Base-by-base conservation (phyloP, 2,329 filamentous ascomycete genomes). In the Hypoxylon sp. region DNA sequence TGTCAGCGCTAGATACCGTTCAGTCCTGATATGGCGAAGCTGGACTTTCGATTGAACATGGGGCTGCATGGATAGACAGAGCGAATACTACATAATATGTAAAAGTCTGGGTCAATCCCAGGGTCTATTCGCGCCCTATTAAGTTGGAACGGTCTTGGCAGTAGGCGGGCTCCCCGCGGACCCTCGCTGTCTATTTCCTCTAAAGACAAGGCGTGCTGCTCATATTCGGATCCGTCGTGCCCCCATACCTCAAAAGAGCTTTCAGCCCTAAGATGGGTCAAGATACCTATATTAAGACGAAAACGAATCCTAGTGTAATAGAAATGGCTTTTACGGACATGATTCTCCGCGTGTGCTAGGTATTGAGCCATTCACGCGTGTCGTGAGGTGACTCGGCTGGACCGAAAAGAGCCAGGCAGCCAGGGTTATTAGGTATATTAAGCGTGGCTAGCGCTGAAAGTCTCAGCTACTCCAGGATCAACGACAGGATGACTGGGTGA, bases 11-110 rank as follows among this genome's bases (percentile, higher is more conserved):
- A 64, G 55, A 25, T 17, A 17, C 30, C 28, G 13, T 60, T 46
- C n/a, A 38, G 38, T 63, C 67, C 34, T 58, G 32, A 69, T 67
- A 36, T 32, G 32, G 67, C 49, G 64, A 67, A 61, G 63, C 63
- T 67, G 67, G 62, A 55, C 52, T 58, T 63, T 60, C 32, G 49
- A 56, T 57, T 5, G 25, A 32, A 36, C 51, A 46, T 59, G n/a
- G n/a, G n/a, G n/a, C n/a, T n/a, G n/a, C n/a, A n/a, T n/a, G 53
- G 66, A 23, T 65, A 43, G 21, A 46, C 43, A 57, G 23, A 34
- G 38, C 38, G 49, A 57, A 69, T 69, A 21, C 60, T 56, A 69
- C 67, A 50, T 63, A 55, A 46, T 6, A 41, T 48, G 38, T 32
- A 10, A 51, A 60, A 67, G 43, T 21, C 38, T 32, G 52, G 52